Evolutionary conservation across 148 eudicot species (phyloP).

Genomic region (Nepenthes mirabilis): DNA sequence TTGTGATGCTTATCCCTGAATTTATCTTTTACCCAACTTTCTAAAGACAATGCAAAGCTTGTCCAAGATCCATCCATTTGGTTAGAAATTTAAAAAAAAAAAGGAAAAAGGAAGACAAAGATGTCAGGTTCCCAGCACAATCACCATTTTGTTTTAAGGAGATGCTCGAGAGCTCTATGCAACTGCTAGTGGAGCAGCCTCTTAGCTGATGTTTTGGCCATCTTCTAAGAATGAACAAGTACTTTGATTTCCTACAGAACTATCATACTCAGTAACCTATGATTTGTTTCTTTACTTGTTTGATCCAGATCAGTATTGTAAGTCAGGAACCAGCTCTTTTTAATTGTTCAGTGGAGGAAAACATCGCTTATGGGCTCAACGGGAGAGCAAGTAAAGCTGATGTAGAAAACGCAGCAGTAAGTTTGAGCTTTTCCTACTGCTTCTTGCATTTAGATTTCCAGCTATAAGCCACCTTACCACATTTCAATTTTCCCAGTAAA

Average conservation of each 20-base stretch:
- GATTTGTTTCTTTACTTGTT: background rate
- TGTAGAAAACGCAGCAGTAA: conserved; percentile 85
- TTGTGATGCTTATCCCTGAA: background rate
- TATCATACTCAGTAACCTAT: background rate
- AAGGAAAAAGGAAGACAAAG: too few relatives aligned
- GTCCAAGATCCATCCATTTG: too few relatives aligned
- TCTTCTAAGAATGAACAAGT: too few relatives aligned
- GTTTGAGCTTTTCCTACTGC: conserved; percentile 7
- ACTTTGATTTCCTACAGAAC: too few relatives aligned
- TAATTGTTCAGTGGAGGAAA: conserved; percentile 86
- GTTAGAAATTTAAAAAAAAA: too few relatives aligned
- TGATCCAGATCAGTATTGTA: conserved; percentile 70
- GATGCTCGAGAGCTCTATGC: background rate
- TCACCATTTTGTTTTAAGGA: background rate
- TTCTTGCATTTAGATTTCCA: background rate
- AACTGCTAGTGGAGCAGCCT: background rate
- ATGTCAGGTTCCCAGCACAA: too few relatives aligned
- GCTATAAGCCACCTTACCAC: background rate
- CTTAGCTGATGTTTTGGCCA: background rate
- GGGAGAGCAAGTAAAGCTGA: conserved; percentile 59
- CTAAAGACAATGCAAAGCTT: too few relatives aligned
- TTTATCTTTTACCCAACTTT: too few relatives aligned
- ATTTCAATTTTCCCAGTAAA: background rate
- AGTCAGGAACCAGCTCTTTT: conserved; percentile 96
- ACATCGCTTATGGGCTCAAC: conserved; percentile 76